Percentiles rank a stretch among this genome's conserved stretches.
These are phyloP conservation scores for Pseudomonodictys pantanalensis DNA, from an alignment of 495 filamentous ascomycete genomes.

Conservation along the genomic window DNA sequence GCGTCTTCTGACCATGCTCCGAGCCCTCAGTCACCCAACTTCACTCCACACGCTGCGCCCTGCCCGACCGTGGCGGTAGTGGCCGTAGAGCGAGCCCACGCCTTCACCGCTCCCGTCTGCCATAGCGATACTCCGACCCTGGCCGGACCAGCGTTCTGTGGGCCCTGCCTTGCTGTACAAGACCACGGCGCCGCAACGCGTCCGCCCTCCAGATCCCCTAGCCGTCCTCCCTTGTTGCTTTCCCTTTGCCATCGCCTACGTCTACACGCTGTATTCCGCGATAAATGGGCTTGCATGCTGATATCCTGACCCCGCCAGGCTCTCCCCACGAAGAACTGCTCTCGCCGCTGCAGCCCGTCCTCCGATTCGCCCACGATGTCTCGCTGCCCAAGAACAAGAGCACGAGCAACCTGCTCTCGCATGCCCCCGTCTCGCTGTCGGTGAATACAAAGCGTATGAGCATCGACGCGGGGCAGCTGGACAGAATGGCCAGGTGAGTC, in stretches of 20 bases:
- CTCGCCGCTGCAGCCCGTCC: slow-evolving; percentile 6
- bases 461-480: slow-evolving; percentile 34
- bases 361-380: slow-evolving; percentile 28
- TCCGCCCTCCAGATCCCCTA: background rate
- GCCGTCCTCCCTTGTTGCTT: background rate
- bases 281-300: slow-evolving; percentile 16
- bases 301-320: slow-evolving; percentile 21
- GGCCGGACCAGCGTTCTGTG: no score
- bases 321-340: slow-evolving; percentile 17
- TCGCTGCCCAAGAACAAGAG: slow-evolving; percentile 37
- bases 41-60: background rate
- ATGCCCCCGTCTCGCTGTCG: slow-evolving; percentile 12
- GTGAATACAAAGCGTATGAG: slow-evolving; percentile 30
- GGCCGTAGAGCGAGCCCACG: background rate
- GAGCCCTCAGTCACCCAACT: slow-evolving; percentile 7
- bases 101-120: slow-evolving; percentile 14
- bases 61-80: background rate
- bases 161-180: background rate
- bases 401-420: slow-evolving; percentile 37
- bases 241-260: background rate
- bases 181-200: no score
- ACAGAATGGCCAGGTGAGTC: slow-evolving; percentile 28
- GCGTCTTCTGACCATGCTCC: slow-evolving; percentile 18
- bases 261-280: background rate
- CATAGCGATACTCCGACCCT: slow-evolving; percentile 1